Base-by-base conservation (phyloP, 495 filamentous ascomycete species). In the Astrocystis sublimbata region DNA sequence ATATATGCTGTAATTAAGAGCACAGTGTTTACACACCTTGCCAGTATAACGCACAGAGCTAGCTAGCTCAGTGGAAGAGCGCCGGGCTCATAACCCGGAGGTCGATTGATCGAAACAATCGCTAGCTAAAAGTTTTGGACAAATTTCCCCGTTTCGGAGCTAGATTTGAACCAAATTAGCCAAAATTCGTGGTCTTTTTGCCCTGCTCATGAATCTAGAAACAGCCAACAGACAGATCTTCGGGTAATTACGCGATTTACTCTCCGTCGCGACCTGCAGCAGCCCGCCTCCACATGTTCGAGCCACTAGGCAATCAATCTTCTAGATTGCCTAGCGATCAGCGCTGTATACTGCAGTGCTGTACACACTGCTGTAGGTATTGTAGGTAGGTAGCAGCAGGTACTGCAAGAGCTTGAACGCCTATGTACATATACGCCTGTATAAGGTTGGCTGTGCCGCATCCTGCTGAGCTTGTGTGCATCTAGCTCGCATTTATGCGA, bases 41-140 rank as follows among this genome's bases (percentile, higher is more conserved):
- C n/a, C n/a, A n/a, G 26, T 5, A 51, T 8, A 30, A 8, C 2
- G 35, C 1, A 23, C 1, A 15, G 12, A 63, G 61, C 61, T 63
- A 63, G 61, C 61, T 63, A 63, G 61, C 61, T 63, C 76, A 77
- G 72, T 58, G 74, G 75, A 75, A 77, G 75, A 68, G 69, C 71
- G 73, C 73, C 71, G 76, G 73, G 72, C 73, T 77, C 76, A 73
- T 79, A 78, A 79, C 73, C 72, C 76, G 75, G 73, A 78, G 76
- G 76, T 70, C 73, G 63, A 75, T 66, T 65, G 72, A 76, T 77
- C 72, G 75, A 77, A 78, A 77, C 74, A 63, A 65, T 68, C 72
- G 66, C 65, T 69, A 68, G 74, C 71, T 71, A 74, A 67, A 31
- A 2, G 42, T 42, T 36, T 62, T 49, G 10, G 12, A 2, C 17